phyloP scores from a whole-genome alignment of 805 yeast genomes.

The Yarrowia sp. region DNA sequence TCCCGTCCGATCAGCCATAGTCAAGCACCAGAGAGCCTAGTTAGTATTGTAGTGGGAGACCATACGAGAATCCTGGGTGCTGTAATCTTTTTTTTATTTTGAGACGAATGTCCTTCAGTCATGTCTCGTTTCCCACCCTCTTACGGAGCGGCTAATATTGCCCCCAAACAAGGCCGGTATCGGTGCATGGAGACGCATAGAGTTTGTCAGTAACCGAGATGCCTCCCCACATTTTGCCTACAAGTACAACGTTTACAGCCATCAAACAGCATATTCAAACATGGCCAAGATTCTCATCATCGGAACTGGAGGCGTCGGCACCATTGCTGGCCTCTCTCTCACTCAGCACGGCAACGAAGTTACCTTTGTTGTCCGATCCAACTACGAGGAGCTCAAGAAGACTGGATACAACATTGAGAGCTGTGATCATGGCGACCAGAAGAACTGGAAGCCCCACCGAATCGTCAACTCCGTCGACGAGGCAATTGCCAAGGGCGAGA shows the following conservation, averaged over 20 bases:
- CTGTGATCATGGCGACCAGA: conserved; percentile 56
- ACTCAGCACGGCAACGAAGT: conserved; percentile 49
- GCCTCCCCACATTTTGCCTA: conserved; percentile 3
- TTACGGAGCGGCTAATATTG: conserved; percentile 6
- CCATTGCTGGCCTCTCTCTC: conserved; percentile 67
- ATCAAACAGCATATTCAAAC: background rate
- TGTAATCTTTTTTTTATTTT: background rate
- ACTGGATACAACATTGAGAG: conserved; percentile 62
- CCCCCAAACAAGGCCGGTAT: conserved; percentile 8
- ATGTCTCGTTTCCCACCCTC: background rate
- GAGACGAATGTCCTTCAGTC: no score
- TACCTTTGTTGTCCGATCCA: conserved; percentile 64
- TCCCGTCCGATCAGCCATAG: conserved; percentile 26
- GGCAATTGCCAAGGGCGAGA: conserved; percentile 44
- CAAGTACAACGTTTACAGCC: background rate
- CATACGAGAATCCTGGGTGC: conserved; percentile 26
- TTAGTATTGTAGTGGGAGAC: conserved; percentile 25
- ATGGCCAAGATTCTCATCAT: conserved; percentile 52
- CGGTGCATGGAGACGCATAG: conserved; percentile 20
- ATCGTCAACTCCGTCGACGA: conserved; percentile 44
- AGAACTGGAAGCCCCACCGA: conserved; percentile 53
- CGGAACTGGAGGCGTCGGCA: conserved; percentile 88
- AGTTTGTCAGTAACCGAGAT: conserved; percentile 24
- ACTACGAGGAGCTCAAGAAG: conserved; percentile 51
- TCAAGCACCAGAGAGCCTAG: conserved; percentile 26